Conservation (phyloP, 768 basidiomycete species). For the Collybia sp. region DNA sequence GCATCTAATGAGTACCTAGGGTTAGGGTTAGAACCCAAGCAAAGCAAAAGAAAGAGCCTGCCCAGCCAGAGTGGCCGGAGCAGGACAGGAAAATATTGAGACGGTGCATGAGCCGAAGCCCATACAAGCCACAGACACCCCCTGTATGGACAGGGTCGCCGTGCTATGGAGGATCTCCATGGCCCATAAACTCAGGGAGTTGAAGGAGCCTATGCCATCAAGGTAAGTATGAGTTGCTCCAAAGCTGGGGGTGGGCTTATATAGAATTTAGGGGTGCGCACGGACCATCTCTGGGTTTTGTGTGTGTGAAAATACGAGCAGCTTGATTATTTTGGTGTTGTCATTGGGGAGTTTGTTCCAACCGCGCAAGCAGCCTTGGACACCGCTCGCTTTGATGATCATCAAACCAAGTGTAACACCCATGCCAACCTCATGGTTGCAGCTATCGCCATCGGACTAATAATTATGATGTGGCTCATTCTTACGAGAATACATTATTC, state of each 20-base stretch:
- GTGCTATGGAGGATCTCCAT: constrained; percentile 42
- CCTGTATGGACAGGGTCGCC: constrained; percentile 49
- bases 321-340: constrained; percentile 73
- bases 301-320: background rate
- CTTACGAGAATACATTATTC: constrained; percentile 71
- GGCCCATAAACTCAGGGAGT: constrained; percentile 27
- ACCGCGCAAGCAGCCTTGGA: constrained; percentile 58
- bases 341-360: constrained; percentile 67
- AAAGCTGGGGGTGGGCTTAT: no score
- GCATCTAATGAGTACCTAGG: background rate
- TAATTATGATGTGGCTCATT: constrained; percentile 88
- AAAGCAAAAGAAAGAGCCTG: background rate
- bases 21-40: background rate
- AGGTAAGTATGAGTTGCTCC: background rate
- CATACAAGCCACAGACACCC: constrained; percentile 39
- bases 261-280: no score
- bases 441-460: constrained; percentile 80
- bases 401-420: background rate
- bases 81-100: constrained; percentile 55
- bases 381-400: constrained; percentile 42
- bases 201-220: background rate
- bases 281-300: background rate
- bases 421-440: background rate
- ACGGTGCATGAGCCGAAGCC: constrained; percentile 56
- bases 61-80: background rate